Evolutionary conservation across 2,329 filamentous ascomycete genomes (phyloP).

Genomic region (Botrytis cinerea): DNA sequence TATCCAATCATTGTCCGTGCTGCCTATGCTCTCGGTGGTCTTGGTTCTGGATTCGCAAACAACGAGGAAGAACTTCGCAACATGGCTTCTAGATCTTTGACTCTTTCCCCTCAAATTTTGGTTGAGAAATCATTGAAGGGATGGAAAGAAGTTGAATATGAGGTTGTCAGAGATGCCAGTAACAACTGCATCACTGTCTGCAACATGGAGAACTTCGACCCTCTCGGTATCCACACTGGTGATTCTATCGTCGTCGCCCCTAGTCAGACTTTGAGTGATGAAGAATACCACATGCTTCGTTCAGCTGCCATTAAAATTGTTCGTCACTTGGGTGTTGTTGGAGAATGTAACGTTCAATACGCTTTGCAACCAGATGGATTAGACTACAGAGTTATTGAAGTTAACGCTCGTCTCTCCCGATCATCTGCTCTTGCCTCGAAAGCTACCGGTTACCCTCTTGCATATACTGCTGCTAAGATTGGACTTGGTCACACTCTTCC

Average conservation of each 20-base stretch:
- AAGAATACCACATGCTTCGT: conserved; percentile 99
- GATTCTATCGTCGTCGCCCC: conserved; percentile 98
- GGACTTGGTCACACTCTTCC: conserved; percentile 93
- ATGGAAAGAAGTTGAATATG: conserved; percentile 99
- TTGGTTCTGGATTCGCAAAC: conserved; percentile 94
- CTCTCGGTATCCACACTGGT: conserved; percentile 94
- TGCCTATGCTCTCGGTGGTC: conserved; percentile 91
- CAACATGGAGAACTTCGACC: conserved; percentile 99
- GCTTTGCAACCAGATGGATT: conserved; percentile 93
- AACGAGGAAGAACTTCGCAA: conserved; percentile 93
- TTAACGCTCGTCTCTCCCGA: conserved; percentile 96
- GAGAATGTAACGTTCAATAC: conserved; percentile 99
- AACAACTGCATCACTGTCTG: conserved; percentile 99
- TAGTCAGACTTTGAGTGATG: conserved; percentile 93
- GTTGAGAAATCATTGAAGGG: conserved; percentile 99
- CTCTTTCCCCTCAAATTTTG: conserved; percentile 91
- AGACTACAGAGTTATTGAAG: conserved; percentile 98
- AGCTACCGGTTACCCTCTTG: conserved; percentile 94
- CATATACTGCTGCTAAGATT: conserved; percentile 98
- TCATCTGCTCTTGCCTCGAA: conserved; percentile 97
- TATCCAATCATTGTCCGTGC: conserved; percentile 98
- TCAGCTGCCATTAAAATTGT: conserved; percentile 98
- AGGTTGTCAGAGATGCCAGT: conserved; percentile 92
- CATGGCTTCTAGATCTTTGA: conserved; percentile 88
- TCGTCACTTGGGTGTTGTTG: conserved; percentile 92